Evolutionary conservation across 73 alveolate species (phyloP), one percentile per base, ranked within the genome.

Genomic region (Paramecium primaurelia): DNA sequence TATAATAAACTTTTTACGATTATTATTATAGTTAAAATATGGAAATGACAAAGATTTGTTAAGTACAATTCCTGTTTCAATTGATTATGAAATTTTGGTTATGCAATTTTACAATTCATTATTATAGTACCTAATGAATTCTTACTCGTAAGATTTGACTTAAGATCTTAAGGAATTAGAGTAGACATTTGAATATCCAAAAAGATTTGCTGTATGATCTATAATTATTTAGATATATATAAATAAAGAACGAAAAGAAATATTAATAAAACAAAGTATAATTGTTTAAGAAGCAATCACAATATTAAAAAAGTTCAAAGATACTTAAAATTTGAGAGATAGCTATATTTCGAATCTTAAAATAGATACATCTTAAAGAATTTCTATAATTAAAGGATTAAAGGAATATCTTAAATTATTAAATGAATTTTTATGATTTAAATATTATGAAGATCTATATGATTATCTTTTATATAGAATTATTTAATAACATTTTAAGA

Each of bases 1-100:
- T 12, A 16, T 89, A 32, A 11, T 89, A 20, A 89, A 30, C 54
- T 49, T 42, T 89, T 45, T 89, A n/a, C 75, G 94, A 71, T 77
- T 89, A 26, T 73, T 71, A 12, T 73, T n/a, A 89, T 89, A 77
- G 22, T 16, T 89, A 34, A 40, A 45, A 60, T 89, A 89, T 22
- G 44, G 37, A 14, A 64, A 69, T 14, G 75, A 32, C 25, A 89
- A 89, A 4, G 59, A 60, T 22, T 9, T 71, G 7, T 45, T 89
- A 37, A 83, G 44, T 26, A 89, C 92, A 14, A 30, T 89, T 28
- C 94, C 94, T n/a, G 11, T 71, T 7, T 89, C 91, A 25, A 59
- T 83, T 22, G 88, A 71, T 42, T 89, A 71, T 47, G 94, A 89
- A 20, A 71, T 83, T 14, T 71, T 71, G 20, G 91, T 89, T 22